These are phyloP conservation scores for Russula sp. DNA, from an alignment of 768 basidiomycete species.

Conservation along the genomic window DNA sequence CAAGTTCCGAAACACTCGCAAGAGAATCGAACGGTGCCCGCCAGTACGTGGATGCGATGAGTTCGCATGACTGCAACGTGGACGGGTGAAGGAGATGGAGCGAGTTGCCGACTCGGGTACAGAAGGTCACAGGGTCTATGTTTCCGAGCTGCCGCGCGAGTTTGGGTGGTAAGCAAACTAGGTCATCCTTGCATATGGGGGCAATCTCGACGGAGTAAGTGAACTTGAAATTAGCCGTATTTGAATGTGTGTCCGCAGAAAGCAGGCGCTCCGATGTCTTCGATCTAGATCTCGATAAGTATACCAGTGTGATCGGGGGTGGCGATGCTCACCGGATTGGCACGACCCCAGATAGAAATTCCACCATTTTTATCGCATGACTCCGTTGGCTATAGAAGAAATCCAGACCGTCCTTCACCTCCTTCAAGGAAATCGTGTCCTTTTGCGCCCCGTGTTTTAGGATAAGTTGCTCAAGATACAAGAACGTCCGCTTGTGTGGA, in stretches of 20 bases:
- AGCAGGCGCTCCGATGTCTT: conserved; percentile 94
- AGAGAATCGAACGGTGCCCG: conserved; percentile 84
- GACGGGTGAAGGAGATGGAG: conserved; percentile 86
- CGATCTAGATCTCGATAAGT: conserved; percentile 43
- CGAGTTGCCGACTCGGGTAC: conserved; percentile 87
- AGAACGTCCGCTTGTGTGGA: conserved; percentile 94
- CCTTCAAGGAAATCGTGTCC: conserved; percentile 89
- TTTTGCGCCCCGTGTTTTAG: conserved; percentile 95
- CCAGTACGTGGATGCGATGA: conserved; percentile 80
- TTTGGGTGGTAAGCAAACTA: conserved; percentile 82
- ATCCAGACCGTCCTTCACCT: conserved; percentile 91
- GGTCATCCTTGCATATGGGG: conserved; percentile 96
- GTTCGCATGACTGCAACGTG: conserved; percentile 79
- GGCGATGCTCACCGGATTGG: conserved; percentile 65
- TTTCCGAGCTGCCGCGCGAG: conserved; percentile 80
- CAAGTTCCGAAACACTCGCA: conserved; percentile 74
- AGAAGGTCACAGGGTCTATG: conserved; percentile 83
- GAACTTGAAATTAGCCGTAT: conserved; percentile 94
- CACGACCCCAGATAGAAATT: conserved; percentile 83
- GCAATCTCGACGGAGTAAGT: conserved; percentile 97
- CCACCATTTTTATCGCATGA: conserved; percentile 95
- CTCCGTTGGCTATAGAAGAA: conserved; percentile 92
- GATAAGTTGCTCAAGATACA: conserved; percentile 96
- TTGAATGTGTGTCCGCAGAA: conserved; percentile 86
- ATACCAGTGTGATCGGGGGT: background rate